Conservation (phyloP, 2,329 filamentous ascomycete species). For the Westerdykella sp. region DNA sequence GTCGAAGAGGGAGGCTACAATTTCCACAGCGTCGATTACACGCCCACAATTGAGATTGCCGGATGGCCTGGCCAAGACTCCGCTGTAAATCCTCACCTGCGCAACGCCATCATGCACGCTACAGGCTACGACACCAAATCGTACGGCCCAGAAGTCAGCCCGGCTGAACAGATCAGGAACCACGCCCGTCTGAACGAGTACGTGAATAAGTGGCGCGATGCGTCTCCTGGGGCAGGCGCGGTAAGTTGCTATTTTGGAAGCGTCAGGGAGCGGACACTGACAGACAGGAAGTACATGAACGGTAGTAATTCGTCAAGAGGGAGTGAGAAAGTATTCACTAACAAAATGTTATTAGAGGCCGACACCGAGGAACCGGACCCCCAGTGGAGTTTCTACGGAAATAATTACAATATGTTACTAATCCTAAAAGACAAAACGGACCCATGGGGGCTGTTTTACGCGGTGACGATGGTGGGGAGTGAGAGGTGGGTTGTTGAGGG, state of each 20-base stretch:
- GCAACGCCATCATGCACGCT: conserved; percentile 21
- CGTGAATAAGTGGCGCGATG: conserved; percentile 20
- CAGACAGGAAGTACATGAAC: conserved; percentile 24
- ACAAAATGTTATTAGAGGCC: conserved; percentile 8
- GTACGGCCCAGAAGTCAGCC: conserved; percentile 13
- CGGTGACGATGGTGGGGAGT: conserved; percentile 19
- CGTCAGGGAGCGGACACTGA: not conserved
- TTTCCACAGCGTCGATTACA: conserved; percentile 23
- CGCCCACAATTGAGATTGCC: conserved; percentile 6
- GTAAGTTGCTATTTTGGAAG: not conserved
- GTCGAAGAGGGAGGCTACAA: conserved; percentile 18
- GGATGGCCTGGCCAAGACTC: conserved; percentile 19
- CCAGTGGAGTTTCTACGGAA: conserved; percentile 21
- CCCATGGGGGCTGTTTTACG: conserved; percentile 26
- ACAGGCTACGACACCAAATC: conserved; percentile 21
- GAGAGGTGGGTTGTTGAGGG: conserved; percentile 21
- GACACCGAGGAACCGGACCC: conserved; percentile 23
- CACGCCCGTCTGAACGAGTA: conserved; percentile 18
- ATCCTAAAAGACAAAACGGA: conserved; percentile 19
- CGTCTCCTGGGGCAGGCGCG: conserved; percentile 21
- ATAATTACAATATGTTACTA: conserved; percentile 18
- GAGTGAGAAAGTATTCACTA: not conserved
- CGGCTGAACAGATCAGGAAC: conserved; percentile 16
- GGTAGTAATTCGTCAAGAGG: conserved; percentile 4
- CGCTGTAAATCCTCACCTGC: conserved; percentile 18